These are phyloP conservation scores for Orychophragmus violaceus DNA, from an alignment of 345 rosid species.

Conservation along the genomic window DNA sequence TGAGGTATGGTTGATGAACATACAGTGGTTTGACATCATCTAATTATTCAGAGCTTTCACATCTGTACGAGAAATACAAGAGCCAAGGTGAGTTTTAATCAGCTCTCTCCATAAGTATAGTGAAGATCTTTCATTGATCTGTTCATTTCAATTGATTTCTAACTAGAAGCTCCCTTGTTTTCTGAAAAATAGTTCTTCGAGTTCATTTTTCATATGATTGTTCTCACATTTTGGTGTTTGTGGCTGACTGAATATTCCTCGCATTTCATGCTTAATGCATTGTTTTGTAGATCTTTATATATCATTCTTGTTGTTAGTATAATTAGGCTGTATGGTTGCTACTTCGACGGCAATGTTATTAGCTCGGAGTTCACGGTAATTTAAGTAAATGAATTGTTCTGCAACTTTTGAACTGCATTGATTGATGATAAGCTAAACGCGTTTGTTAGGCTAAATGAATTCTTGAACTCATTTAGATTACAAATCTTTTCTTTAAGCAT, in stretches of 20 bases:
- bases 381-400: no score
- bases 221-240: not conserved
- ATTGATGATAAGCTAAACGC: not conserved
- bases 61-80: constrained; percentile 78
- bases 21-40: constrained; percentile 76
- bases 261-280: not conserved
- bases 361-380: not conserved
- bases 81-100: constrained; percentile 53
- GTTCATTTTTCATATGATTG: not conserved
- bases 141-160: not conserved
- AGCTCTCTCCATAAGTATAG: not conserved
- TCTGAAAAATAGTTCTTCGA: not conserved
- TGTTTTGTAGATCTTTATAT: not conserved
- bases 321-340: not conserved
- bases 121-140: not conserved
- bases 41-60: constrained; percentile 83
- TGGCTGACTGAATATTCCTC: not conserved
- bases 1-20: constrained; percentile 18
- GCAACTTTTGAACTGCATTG: not conserved
- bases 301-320: not conserved
- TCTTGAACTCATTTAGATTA: not conserved
- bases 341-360: not conserved
- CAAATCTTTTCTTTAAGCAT: not conserved
- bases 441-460: not conserved
- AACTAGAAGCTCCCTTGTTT: not conserved